These are phyloP conservation scores for Tetragonia tetragonoides DNA, from an alignment of 148 eudicot genomes.

Conservation along the genomic window DNA sequence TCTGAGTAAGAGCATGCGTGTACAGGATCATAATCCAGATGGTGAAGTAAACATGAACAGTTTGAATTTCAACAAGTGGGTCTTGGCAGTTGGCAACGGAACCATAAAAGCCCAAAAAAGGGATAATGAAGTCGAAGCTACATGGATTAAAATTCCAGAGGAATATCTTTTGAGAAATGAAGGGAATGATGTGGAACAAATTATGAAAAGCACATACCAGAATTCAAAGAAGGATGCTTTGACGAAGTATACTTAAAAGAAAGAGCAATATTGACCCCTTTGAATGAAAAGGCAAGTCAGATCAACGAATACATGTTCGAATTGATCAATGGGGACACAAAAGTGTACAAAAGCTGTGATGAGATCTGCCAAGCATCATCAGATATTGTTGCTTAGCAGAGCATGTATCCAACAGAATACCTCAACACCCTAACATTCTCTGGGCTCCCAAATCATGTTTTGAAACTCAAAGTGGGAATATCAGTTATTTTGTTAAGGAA, in stretches of 20 bases:
- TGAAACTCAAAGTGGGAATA: not conserved
- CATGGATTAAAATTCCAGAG: constrained; percentile 5
- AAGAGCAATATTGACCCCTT: constrained; percentile 17
- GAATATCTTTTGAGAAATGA: not conserved
- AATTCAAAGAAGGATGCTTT: too few relatives aligned
- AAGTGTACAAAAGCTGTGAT: not conserved
- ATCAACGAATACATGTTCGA: not conserved
- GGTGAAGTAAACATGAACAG: too few relatives aligned
- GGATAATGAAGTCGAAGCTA: not conserved
- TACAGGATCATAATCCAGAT: not conserved
- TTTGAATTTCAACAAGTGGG: constrained; percentile 12
- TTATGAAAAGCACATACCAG: too few relatives aligned
- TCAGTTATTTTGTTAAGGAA: constrained; percentile 4
- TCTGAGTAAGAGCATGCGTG: not conserved
- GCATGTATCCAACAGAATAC: not conserved
- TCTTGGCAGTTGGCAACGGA: not conserved
- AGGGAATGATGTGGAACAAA: too few relatives aligned
- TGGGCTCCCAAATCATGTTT: not conserved
- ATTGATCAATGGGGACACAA: not conserved
- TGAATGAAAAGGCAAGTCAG: constrained; percentile 2
- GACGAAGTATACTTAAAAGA: not conserved
- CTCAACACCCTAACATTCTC: constrained; percentile 4
- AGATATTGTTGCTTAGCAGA: not conserved
- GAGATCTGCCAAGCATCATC: not conserved
- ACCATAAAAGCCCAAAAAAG: not conserved